Evolutionary conservation across 2,329 filamentous ascomycete species (phyloP), one percentile per base, ranked within the genome.

Genomic region (Stylonectria norvegica): DNA sequence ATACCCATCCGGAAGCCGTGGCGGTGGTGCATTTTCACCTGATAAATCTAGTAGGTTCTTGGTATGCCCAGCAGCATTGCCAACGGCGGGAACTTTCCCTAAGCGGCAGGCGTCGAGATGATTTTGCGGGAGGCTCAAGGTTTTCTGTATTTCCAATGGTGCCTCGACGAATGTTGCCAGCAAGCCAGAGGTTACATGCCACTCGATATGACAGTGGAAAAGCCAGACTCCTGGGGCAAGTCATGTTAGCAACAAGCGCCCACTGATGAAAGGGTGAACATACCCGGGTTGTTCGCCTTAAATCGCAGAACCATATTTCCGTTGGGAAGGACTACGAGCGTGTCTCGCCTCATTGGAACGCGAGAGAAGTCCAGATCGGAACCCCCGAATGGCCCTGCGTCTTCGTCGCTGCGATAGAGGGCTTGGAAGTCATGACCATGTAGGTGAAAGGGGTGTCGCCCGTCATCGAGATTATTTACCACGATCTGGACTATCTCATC

Each of bases 131-230:
- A 94, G 76, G 0, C 64, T 67, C 23, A 84, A 52, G 0, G 63
- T 67, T 43, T 75, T 62, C 55, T 89, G 85, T 0, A 93, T 58
- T 14, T 79, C 72, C 4, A 73, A 57, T 0, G 81, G 82, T 0
- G 78, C 75, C 61, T 85, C 82, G 45, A 85, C 62, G 48, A 87
- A 75, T 1, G 79, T 81, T 17, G 80, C 75, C 4, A 79, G 69
- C 3, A 88, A 70, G n/a, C 85, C 85, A 3, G 79, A 79, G 1
- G 74, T 66, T 42, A 86, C 70, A 58, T 89, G 85, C 84, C 84
- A 91, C 57, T 87, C 84, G 38, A 90, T 83, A 59, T 91, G 86
- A 63, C 86, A 90, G 64, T 89, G 86, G 67, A 89, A 86, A 4
- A 85, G 62, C 81, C 81, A 86, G 16, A 85, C 69, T 25, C 78